Evolutionary conservation across 441 rosid species (phyloP).

Genomic region (Corymbia calophylla): DNA sequence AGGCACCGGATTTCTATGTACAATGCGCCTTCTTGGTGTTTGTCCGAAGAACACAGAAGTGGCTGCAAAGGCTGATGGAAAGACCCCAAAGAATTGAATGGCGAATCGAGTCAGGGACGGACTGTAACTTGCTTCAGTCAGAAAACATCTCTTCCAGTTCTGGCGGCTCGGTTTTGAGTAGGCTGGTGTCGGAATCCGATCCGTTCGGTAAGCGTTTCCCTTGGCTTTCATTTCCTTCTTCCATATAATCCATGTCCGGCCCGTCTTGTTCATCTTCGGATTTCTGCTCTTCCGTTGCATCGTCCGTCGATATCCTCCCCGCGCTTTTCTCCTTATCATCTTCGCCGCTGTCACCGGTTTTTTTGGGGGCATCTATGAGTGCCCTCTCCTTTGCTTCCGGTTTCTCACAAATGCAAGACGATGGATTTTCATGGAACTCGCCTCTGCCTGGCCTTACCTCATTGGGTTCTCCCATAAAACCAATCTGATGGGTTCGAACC

Average conservation of each 20-base stretch:
- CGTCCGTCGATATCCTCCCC: background rate
- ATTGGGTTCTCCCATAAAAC: conserved; percentile 97
- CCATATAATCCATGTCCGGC: conserved; percentile 26
- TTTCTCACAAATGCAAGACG: conserved; percentile 73
- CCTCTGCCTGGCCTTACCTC: conserved; percentile 94
- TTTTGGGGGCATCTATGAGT: background rate
- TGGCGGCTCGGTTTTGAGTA: conserved; percentile 15
- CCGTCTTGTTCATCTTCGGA: conserved; percentile 40
- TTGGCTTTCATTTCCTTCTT: background rate
- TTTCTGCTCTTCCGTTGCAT: conserved; percentile 9
- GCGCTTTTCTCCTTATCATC: background rate
- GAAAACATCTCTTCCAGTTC: conserved; percentile 34
- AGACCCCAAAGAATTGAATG: background rate
- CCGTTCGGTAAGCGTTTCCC: conserved; percentile 5
- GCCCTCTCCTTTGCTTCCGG: conserved; percentile 17
- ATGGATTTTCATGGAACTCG: conserved; percentile 96
- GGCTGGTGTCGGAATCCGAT: background rate
- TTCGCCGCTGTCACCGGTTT: background rate
- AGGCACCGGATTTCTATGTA: background rate
- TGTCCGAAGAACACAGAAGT: background rate
- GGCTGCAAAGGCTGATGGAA: background rate
- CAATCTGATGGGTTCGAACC: conserved; percentile 69
- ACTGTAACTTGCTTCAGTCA: conserved; percentile 11
- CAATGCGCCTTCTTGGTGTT: background rate
- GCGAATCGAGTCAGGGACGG: background rate